Conservation (phyloP, 371 early-diverging fungal species). For the Lichtheimia corymbifera region DNA sequence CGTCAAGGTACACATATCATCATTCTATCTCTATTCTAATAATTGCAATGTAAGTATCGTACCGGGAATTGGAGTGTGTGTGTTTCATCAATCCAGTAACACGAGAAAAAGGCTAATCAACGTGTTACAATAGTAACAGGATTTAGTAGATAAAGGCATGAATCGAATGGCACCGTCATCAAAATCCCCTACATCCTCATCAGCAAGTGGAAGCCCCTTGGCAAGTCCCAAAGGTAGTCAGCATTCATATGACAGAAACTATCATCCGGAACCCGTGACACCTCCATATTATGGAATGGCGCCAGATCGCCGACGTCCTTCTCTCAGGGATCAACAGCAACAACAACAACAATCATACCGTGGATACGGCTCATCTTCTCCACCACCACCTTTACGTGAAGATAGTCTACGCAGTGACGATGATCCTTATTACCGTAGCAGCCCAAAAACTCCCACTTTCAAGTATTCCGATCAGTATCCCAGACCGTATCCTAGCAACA, state of each 20-base stretch:
- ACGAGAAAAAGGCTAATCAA: too few relatives aligned
- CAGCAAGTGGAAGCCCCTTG: slow-evolving; percentile 16
- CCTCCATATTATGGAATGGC: slow-evolving; percentile 34
- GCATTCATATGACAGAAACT: slow-evolving; percentile 3
- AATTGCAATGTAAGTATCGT: too few relatives aligned
- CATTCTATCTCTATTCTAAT: neutral
- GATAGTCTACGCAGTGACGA: slow-evolving; percentile 9
- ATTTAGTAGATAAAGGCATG: slow-evolving; percentile 7
- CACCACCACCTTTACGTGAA: slow-evolving; percentile 13
- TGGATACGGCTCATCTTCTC: neutral
- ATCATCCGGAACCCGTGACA: slow-evolving; percentile 23
- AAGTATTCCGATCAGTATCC: slow-evolving; percentile 10
- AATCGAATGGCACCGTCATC: neutral
- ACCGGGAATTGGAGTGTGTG: too few relatives aligned
- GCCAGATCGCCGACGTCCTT: slow-evolving; percentile 21
- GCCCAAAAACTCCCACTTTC: slow-evolving; percentile 19
- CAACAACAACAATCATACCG: slow-evolving; percentile 5
- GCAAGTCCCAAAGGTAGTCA: slow-evolving; percentile 21
- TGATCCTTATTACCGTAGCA: slow-evolving; percentile 4
- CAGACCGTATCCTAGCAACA: slow-evolving; percentile 34
- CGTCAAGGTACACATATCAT: slow-evolving; percentile 24
- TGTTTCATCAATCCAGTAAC: too few relatives aligned
- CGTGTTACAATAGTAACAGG: neutral
- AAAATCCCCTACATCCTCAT: slow-evolving; percentile 12
- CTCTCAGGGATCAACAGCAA: slow-evolving; percentile 8